Percentiles rank a stretch among this genome's conserved stretches.
phyloP scores from a whole-genome alignment of 1,284 basidiomycete genomes.

The Heterobasidion parviporum region DNA sequence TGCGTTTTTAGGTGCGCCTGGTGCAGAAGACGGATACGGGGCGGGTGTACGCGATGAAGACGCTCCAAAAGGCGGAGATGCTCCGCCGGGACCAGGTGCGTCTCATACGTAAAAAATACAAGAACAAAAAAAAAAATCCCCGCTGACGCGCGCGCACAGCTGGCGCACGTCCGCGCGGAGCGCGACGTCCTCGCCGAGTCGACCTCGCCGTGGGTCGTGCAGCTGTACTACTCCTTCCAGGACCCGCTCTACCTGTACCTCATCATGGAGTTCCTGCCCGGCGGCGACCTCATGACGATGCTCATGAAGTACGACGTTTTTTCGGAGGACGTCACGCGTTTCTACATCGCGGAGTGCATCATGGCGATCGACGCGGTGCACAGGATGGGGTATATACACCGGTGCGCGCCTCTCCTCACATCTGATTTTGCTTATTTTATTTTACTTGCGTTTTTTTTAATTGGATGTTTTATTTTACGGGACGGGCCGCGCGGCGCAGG shows the following conservation, averaged over 20 bases:
- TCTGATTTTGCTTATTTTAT: neutral
- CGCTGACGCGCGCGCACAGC: slow-evolving; percentile 32
- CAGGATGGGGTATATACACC: slow-evolving; percentile 96
- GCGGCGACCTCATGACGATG: slow-evolving; percentile 98
- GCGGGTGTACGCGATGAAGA: slow-evolving; percentile 99
- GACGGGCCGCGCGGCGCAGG: slow-evolving; percentile 30
- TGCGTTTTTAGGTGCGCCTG: slow-evolving; percentile 46
- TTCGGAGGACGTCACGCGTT: slow-evolving; percentile 96
- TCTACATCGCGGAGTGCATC: slow-evolving; percentile 99
- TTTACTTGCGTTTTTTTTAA: too few species aligned
- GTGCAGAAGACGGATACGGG: slow-evolving; percentile 97
- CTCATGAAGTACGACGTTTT: slow-evolving; percentile 99
- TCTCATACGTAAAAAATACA: too few species aligned
- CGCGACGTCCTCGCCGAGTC: slow-evolving; percentile 96
- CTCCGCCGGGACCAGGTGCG: slow-evolving; percentile 93
- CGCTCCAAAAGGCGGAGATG: slow-evolving; percentile 96
- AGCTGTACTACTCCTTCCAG: slow-evolving; percentile 98
- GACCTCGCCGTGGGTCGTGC: slow-evolving; percentile 97
- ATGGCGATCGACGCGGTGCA: slow-evolving; percentile 98
- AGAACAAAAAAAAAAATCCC: too few species aligned
- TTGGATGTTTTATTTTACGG: too few species aligned
- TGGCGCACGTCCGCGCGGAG: slow-evolving; percentile 98
- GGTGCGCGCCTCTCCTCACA: slow-evolving; percentile 39
- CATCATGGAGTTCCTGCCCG: slow-evolving; percentile 98
- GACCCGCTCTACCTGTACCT: slow-evolving; percentile 96